Evolutionary conservation across 73 alveolate genomes (phyloP), one percentile per base, ranked within the genome.

Genomic region (Stentor coeruleus): DNA sequence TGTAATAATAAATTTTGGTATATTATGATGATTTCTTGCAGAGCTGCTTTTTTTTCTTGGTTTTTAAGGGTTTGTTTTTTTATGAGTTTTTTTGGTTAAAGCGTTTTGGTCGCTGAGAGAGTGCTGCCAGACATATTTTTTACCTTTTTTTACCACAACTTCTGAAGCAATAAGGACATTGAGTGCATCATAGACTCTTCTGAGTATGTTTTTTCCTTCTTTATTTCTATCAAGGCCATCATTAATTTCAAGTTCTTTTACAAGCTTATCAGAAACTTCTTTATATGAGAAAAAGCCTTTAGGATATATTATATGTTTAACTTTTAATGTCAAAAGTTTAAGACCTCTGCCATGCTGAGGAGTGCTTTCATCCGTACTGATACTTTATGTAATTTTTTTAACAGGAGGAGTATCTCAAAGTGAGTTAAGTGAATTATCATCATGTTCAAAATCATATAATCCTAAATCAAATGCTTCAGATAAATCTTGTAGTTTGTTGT

Each of bases 121-220:
- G 79, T 33, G 33, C n/a, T 66, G n/a, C 79, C 79, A 66, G 37
- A 20, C n/a, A 2, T 66, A 66, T 66, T 31, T 66, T 1, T 90
- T 86, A 31, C 85, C 90, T 42, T 84, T 86, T 73, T 87, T 90
- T 82, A 58, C 83, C 40, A 90, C 80, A 55, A 90, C 88, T 39
- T 90, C 93, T 2, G 90, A 81, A 3, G 96, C 90, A 39, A 86
- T 89, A 20, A 91, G 82, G 11, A 91, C 95, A 86, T 89, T 91
- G 15, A 91, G 86, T 11, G 97, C 92, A 74, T 89, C 95, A 58
- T 91, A 91, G 36, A 91, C 94, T 74, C 97, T 77, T 60, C 97
- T 75, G 38, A 91, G 84, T 0, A 91, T 90, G 77, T 91, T 91
- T 59, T 91, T 91, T 38, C 86, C 92, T 59, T 91, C 93, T 86